Evolutionary conservation across 2,329 filamentous ascomycete genomes (phyloP), one percentile per base, ranked within the genome.

Genomic region (Calonectria ilicicola): DNA sequence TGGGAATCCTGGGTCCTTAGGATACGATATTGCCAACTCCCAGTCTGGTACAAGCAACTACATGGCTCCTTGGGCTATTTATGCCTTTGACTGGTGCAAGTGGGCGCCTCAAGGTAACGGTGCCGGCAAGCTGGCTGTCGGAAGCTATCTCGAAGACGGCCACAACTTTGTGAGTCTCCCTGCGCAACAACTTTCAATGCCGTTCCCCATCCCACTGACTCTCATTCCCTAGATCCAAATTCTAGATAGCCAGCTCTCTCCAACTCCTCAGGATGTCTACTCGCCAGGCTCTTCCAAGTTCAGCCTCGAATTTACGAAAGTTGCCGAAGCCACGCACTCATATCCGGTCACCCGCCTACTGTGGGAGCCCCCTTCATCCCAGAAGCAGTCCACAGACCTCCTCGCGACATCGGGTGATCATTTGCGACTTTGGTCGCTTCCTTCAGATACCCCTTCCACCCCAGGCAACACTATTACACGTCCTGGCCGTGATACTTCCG

Each of bases 61-160:
- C 82, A 86, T 98, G 75, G 95, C 96, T 5, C 96, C 96, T 0
- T 99, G 97, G 95, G 93, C 95, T 17, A 93, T 98, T 68, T 99
- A 98, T 83, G 96, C 97, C 15, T 96, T 98, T 80, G 97, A 99
- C 86, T 99, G 97, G 97, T 99, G 97, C 87, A 99, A 99, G 85
- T 99, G 97, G 96, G 92, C 94, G 19, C 92, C 96, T 2, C 91
- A 95, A 80, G 92, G 85, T 79, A 92, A 92, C 77, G 93, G 94
- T 74, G 95, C 95, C 4, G 97, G 97, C 46, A 98, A 98, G 85
- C 90, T 99, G 78, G 97, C 97, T 15, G 89, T 99, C 46, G 97
- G 96, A 72, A 99, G 97, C 86, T 98, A 98, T 83, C 87, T 98
- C 65, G 97, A 99, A 85, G 97, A 99, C 84, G 96, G 96, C 7